phyloP scores from a whole-genome alignment of 208 protist genomes.

The Acanthamoeba quina region DNA sequence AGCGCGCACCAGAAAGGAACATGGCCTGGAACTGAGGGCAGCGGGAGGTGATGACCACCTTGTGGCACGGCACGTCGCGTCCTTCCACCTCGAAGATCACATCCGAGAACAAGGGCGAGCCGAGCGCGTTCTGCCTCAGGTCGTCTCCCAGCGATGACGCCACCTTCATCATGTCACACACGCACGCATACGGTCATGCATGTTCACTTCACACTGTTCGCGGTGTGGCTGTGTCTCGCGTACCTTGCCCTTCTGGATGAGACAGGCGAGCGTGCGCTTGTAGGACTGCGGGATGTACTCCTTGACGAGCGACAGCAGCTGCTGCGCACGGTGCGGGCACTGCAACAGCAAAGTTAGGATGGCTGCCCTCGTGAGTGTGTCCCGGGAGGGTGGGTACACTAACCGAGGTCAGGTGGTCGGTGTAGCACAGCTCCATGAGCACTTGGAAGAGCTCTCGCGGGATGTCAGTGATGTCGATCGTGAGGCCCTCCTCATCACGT shows the following conservation, averaged over 20 bases:
- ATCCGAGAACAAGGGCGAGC: constrained; percentile 24
- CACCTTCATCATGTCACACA: neutral
- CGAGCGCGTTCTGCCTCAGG: constrained; percentile 6
- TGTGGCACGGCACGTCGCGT: constrained; percentile 32
- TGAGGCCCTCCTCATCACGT: neutral
- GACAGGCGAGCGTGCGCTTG: constrained; percentile 30
- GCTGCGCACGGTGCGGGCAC: constrained; percentile 12
- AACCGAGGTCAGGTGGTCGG: constrained; percentile 55
- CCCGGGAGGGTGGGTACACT: too few relatives aligned
- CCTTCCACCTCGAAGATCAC: constrained; percentile 60
- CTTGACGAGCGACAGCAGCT: constrained; percentile 35
- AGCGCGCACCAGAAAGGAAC: constrained; percentile 36
- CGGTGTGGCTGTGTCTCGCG: neutral
- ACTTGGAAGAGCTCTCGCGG: constrained; percentile 42
- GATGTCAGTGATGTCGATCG: constrained; percentile 26
- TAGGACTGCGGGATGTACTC: constrained; percentile 49
- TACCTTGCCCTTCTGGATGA: constrained; percentile 58
- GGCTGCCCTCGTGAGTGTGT: neutral
- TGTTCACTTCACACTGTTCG: neutral
- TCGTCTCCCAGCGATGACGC: constrained; percentile 32
- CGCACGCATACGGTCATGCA: neutral
- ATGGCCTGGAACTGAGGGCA: constrained; percentile 70
- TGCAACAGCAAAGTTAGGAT: neutral
- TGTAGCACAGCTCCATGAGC: constrained; percentile 52
- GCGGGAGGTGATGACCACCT: constrained; percentile 58